Conservation (phyloP, 108 stramenopile species). For the Nitzschia sp. region DNA sequence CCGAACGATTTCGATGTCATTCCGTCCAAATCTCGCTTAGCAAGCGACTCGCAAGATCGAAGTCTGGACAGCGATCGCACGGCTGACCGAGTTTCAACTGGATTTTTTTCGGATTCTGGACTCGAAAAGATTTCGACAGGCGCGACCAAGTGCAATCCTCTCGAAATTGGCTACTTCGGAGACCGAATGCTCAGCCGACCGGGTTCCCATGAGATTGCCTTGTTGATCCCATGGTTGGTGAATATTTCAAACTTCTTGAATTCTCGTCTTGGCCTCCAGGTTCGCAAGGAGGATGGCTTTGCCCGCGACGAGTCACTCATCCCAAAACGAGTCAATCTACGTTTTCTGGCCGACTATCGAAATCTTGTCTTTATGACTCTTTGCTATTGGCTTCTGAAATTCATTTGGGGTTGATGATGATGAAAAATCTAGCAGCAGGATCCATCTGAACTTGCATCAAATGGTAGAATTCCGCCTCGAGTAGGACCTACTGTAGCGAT, state of each 20-base stretch:
- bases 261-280: slow-evolving; percentile 42
- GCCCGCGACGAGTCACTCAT: not conserved
- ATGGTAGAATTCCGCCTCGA: no score
- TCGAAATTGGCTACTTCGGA: slow-evolving; percentile 64
- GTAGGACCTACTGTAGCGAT: no score
- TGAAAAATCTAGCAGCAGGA: no score
- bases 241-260: slow-evolving; percentile 54
- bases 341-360: slow-evolving; percentile 81
- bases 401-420: not conserved
- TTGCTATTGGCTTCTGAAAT: not conserved
- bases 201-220: slow-evolving; percentile 64
- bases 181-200: slow-evolving; percentile 58
- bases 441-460: no score
- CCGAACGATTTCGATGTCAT: slow-evolving; percentile 59
- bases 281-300: not conserved
- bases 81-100: slow-evolving; percentile 43
- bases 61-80: not conserved
- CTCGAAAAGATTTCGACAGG: slow-evolving; percentile 53
- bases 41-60: slow-evolving; percentile 8
- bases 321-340: slow-evolving; percentile 68
- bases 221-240: slow-evolving; percentile 52
- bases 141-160: slow-evolving; percentile 53
- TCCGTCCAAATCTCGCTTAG: slow-evolving; percentile 7
- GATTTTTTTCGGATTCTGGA: slow-evolving; percentile 61
- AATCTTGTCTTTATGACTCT: slow-evolving; percentile 40